Conservation (phyloP, 208 protist species). For the Angomonas desouzai region DNA sequence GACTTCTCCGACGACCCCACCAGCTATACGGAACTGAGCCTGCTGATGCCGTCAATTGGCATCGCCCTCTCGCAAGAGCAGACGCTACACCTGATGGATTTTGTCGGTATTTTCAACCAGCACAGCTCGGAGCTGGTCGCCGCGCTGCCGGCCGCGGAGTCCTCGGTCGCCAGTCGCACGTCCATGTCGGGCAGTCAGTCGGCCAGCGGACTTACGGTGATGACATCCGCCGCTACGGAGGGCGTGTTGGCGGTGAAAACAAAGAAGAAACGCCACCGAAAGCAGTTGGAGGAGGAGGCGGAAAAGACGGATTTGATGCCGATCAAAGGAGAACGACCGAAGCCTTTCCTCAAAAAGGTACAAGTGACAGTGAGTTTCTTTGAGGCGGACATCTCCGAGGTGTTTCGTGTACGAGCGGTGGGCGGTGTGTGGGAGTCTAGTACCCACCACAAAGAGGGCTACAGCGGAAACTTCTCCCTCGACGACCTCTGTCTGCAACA, state of each 20-base stretch:
- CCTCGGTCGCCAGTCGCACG: not conserved
- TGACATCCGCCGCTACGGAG: constrained; percentile 9
- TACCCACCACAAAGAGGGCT: not conserved
- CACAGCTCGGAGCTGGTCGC: constrained; percentile 11
- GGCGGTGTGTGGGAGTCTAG: constrained; percentile 2
- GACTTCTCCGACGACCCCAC: not conserved
- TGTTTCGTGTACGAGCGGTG: constrained; percentile 8
- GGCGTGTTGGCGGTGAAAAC: constrained; percentile 8
- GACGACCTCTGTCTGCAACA: constrained; percentile 30
- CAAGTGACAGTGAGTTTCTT: constrained; percentile 12
- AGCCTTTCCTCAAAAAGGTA: not conserved
- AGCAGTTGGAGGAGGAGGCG: not conserved
- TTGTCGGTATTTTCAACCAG: constrained; percentile 50
- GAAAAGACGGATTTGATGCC: not conserved
- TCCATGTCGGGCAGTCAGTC: constrained; percentile 1
- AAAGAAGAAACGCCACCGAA: constrained; percentile 3
- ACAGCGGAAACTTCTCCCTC: constrained; percentile 2
- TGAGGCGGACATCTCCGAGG: constrained; percentile 12
- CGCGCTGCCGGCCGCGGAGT: not conserved
- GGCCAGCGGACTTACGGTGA: not conserved
- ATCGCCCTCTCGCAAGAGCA: constrained; percentile 34
- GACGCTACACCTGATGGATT: constrained; percentile 54
- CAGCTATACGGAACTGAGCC: not conserved
- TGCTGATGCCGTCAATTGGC: constrained; percentile 23
- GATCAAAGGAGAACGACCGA: not conserved